phyloP scores from a whole-genome alignment of 805 yeast species.

The Sugiyamaella lignohabitans region DNA sequence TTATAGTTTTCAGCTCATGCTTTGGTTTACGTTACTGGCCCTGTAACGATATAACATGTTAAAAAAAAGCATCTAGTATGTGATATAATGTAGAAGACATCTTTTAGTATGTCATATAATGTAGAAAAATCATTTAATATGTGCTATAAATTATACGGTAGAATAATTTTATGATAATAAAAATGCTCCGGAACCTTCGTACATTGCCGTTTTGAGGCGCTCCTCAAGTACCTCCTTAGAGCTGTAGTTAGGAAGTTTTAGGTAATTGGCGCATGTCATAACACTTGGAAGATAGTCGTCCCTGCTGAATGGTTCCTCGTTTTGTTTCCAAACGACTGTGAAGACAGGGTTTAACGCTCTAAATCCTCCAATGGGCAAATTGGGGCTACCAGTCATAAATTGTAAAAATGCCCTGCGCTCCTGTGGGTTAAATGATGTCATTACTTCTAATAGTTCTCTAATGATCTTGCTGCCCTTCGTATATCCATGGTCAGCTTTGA shows the following conservation, averaged over 20 bases:
- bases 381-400: slow-evolving; percentile 90
- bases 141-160: too few species aligned
- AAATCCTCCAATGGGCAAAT: slow-evolving; percentile 90
- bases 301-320: slow-evolving; percentile 60
- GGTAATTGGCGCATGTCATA: slow-evolving; percentile 95
- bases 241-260: slow-evolving; percentile 81
- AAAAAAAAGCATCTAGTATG: too few species aligned
- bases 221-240: slow-evolving; percentile 51
- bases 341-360: slow-evolving; percentile 71
- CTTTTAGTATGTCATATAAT: too few species aligned
- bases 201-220: slow-evolving; percentile 62
- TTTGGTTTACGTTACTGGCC: too few species aligned
- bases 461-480: slow-evolving; percentile 61
- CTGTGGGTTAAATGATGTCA: slow-evolving; percentile 45
- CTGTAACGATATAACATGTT: too few species aligned
- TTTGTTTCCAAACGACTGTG: slow-evolving; percentile 73
- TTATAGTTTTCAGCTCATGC: too few species aligned
- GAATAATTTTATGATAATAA: slow-evolving; percentile 49
- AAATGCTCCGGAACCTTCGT: slow-evolving; percentile 86
- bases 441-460: slow-evolving; percentile 50
- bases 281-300: slow-evolving; percentile 92
- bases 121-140: too few species aligned
- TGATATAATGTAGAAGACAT: too few species aligned
- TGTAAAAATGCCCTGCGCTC: slow-evolving; percentile 73
- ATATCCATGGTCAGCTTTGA: slow-evolving; percentile 90